Conservation (phyloP, 306 rosid genomes). For the Rosa persica region DNA sequence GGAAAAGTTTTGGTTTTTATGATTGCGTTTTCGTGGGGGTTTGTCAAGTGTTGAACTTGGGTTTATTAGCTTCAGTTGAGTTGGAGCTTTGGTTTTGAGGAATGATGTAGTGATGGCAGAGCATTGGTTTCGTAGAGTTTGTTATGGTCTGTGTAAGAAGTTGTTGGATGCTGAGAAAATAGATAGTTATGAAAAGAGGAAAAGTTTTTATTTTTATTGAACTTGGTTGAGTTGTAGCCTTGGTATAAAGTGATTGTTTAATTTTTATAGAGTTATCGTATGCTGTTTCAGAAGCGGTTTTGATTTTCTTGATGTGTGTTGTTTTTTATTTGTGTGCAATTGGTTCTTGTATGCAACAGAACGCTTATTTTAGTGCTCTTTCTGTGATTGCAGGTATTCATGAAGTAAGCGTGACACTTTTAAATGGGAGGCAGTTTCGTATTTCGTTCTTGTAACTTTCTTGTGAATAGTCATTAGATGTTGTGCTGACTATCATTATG, state of each 20-base stretch:
- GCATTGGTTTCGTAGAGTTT: background rate
- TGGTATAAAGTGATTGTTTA: background rate
- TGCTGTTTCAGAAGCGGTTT: background rate
- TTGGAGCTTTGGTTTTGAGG: background rate
- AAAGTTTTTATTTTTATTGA: background rate
- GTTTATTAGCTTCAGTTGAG: background rate
- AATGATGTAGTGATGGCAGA: background rate
- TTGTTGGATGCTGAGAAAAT: background rate
- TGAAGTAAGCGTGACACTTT: slow-evolving; percentile 67
- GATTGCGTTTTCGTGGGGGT: background rate
- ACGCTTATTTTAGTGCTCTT: slow-evolving; percentile 16
- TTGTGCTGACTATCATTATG: background rate
- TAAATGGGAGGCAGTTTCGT: slow-evolving; percentile 22
- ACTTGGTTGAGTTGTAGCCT: background rate
- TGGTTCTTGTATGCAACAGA: background rate
- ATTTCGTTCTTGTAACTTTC: slow-evolving; percentile 7
- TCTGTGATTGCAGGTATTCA: slow-evolving; percentile 84
- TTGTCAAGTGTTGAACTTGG: slow-evolving; percentile 1
- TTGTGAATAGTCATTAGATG: background rate
- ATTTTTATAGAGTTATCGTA: background rate
- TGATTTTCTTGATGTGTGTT: background rate
- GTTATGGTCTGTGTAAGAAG: background rate
- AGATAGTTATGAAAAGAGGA: background rate
- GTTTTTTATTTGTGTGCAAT: background rate
- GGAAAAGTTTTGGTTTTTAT: background rate